Conservation (phyloP, 495 filamentous ascomycete genomes). For the Cairneyella variabilis region DNA sequence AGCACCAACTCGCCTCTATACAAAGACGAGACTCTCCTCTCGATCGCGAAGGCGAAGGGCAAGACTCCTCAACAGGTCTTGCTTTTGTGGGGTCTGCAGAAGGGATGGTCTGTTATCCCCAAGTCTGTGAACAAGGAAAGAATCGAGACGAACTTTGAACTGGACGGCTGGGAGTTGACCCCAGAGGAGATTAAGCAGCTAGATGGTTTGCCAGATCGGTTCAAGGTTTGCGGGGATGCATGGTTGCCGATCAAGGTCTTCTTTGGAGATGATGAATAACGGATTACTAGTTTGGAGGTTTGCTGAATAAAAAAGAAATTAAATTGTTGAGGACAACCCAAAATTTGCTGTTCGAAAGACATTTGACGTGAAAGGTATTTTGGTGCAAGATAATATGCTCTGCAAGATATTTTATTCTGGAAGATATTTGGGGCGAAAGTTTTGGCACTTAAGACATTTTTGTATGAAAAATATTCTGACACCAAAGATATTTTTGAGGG, state of each 20-base stretch:
- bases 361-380: too few species aligned
- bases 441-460: too few species aligned
- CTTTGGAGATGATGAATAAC: conserved; percentile 79
- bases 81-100: conserved; percentile 71
- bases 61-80: conserved; percentile 62
- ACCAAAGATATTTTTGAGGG: too few species aligned
- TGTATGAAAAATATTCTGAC: too few species aligned
- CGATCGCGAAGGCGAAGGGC: conserved; percentile 64
- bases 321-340: neutral
- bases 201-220: conserved; percentile 60
- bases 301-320: neutral
- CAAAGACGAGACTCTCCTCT: conserved; percentile 62
- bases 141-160: conserved; percentile 66
- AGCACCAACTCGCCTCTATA: conserved; percentile 73
- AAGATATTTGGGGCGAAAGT: too few species aligned
- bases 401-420: too few species aligned
- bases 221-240: conserved; percentile 68
- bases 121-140: conserved; percentile 74
- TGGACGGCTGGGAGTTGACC: conserved; percentile 64
- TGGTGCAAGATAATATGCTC: too few species aligned
- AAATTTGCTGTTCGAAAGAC: neutral
- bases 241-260: conserved; percentile 80
- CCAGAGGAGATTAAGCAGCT: conserved; percentile 60
- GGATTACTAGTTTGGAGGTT: neutral
- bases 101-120: conserved; percentile 71